These are phyloP conservation scores for Calonectria pteridis DNA, from an alignment of 2,329 filamentous ascomycete genomes.

Conservation along the genomic window DNA sequence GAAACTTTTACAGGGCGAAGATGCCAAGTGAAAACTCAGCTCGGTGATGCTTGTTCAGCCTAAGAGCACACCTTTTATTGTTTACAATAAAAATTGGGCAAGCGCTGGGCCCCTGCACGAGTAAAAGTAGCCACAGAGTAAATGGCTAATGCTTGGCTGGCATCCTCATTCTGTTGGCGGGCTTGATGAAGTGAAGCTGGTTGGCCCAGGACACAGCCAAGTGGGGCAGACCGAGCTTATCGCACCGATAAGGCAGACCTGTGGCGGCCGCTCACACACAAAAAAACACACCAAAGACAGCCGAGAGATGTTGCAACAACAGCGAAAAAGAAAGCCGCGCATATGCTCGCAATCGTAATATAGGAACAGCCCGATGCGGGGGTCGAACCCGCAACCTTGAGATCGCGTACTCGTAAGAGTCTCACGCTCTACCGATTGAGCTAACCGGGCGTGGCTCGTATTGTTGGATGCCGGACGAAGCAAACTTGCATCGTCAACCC, in stretches of 20 bases:
- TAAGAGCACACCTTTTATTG: too few species aligned
- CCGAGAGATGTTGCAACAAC: background rate
- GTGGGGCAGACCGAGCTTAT: background rate
- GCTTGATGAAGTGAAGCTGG: background rate
- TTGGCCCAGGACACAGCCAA: background rate
- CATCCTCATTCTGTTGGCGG: background rate
- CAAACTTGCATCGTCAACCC: background rate
- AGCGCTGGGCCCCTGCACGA: too few species aligned
- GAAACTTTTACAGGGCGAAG: background rate
- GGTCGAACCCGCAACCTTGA: conserved; percentile 69
- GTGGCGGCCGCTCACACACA: background rate
- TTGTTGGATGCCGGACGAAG: background rate
- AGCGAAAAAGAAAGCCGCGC: conserved; percentile 35
- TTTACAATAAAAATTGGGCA: too few species aligned
- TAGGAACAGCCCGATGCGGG: conserved; percentile 52
- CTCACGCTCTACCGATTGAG: conserved; percentile 71
- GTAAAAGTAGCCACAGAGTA: background rate
- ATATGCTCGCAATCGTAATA: conserved; percentile 35
- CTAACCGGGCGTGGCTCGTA: conserved; percentile 42
- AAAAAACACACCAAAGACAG: background rate
- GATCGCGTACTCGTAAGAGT: conserved; percentile 67
- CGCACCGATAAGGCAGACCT: background rate
- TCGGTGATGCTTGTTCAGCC: too few species aligned
- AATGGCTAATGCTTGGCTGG: background rate
- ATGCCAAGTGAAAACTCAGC: too few species aligned